phyloP scores from a whole-genome alignment of 352 stramenopile species.

The Peronospora destructor region DNA sequence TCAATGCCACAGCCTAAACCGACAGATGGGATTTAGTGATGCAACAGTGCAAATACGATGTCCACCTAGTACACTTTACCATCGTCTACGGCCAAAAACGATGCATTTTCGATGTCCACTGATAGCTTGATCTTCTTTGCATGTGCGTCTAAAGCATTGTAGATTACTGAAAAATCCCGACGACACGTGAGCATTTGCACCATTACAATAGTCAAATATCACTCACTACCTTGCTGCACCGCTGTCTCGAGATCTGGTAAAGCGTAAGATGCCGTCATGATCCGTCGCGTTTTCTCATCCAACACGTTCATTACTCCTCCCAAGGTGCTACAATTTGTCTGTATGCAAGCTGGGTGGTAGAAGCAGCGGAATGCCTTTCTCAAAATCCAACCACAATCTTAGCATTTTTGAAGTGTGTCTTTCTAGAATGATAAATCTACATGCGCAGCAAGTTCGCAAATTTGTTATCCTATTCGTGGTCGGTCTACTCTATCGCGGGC shows the following conservation, averaged over 20 bases:
- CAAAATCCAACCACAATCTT: conserved; percentile 5
- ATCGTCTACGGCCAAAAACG: conserved; percentile 64
- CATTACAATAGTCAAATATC: background rate
- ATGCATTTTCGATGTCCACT: conserved; percentile 37
- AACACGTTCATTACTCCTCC: conserved; percentile 22
- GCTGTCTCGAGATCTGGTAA: conserved; percentile 51
- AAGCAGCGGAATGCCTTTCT: conserved; percentile 21
- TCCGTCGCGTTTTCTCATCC: conserved; percentile 31
- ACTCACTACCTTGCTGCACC: conserved; percentile 59
- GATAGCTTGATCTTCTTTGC: conserved; percentile 41
- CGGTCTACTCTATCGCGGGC: too few species aligned
- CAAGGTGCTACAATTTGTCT: background rate
- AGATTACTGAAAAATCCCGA: conserved; percentile 36
- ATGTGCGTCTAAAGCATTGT: conserved; percentile 66
- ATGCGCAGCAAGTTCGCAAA: background rate
- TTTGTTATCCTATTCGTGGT: background rate
- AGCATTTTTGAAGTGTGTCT: background rate
- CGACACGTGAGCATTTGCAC: background rate
- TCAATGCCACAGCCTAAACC: conserved; percentile 57
- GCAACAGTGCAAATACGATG: background rate
- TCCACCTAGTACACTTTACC: conserved; percentile 27
- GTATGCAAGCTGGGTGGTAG: background rate
- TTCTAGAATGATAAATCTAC: background rate
- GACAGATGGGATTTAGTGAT: background rate
- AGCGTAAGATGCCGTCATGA: conserved; percentile 52